A percentile compares a stretch with the other conserved stretches of the same genome.
Evolutionary conservation across 108 stramenopile genomes (phyloP).

Genomic region (Cyclotella choctawhatcheeana): DNA sequence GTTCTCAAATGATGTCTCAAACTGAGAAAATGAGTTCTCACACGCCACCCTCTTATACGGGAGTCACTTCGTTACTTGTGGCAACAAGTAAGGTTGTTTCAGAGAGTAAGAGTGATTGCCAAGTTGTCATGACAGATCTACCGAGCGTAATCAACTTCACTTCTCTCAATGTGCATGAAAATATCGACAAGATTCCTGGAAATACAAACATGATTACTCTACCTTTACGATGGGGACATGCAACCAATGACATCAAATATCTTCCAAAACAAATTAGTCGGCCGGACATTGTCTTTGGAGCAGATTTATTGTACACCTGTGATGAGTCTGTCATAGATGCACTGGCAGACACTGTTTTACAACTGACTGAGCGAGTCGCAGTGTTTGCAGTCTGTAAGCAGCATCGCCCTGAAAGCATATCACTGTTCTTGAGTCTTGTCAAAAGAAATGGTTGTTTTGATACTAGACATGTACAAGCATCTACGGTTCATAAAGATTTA

Average conservation of each 20-base stretch:
- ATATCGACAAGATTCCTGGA: not conserved
- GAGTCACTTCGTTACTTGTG: constrained; percentile 14
- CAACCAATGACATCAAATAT: constrained; percentile 7
- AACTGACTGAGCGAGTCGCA: constrained; percentile 4
- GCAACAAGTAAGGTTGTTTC: constrained; percentile 13
- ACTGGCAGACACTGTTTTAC: constrained; percentile 18
- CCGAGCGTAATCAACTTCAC: constrained; percentile 2
- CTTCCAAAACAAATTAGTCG: constrained; percentile 5
- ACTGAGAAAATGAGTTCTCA: no score
- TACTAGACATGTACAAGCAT: constrained; percentile 6
- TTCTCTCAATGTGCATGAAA: not conserved
- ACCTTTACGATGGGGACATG: constrained; percentile 12
- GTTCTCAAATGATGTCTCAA: no score
- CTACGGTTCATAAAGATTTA: constrained; percentile 2
- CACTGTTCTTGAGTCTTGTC: constrained; percentile 12
- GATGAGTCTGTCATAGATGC: constrained; percentile 14
- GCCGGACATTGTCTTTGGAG: constrained; percentile 15
- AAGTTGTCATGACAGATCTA: not conserved
- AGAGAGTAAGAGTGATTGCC: not conserved
- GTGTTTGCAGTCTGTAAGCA: constrained; percentile 21
- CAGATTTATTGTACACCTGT: constrained; percentile 20
- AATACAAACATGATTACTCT: constrained; percentile 4
- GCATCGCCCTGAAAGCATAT: constrained; percentile 18
- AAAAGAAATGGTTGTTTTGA: constrained; percentile 3
- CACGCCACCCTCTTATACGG: no score